These are phyloP conservation scores for Aspergillus sparsus DNA, from an alignment of 495 filamentous ascomycete genomes.

Conservation along the genomic window DNA sequence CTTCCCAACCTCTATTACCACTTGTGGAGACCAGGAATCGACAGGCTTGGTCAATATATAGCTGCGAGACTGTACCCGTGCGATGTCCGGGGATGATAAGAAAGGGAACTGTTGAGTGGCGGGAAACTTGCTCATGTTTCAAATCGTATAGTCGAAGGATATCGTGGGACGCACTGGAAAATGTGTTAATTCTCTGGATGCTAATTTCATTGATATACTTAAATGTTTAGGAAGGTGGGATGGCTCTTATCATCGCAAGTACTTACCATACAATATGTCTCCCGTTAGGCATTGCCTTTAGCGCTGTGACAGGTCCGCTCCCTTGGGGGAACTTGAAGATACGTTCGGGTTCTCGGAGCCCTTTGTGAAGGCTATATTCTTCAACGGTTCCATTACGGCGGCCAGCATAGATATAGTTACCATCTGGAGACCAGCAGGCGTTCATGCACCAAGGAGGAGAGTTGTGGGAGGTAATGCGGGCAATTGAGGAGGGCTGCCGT, in stretches of 20 bases:
- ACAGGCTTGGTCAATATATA: constrained; percentile 86
- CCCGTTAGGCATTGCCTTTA: constrained; percentile 90
- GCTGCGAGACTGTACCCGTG: constrained; percentile 80
- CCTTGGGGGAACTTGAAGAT: constrained; percentile 87
- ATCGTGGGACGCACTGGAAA: constrained; percentile 78
- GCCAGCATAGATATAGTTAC: constrained; percentile 93
- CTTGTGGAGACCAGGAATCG: constrained; percentile 87
- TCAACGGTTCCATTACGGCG: constrained; percentile 93
- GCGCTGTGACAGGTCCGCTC: constrained; percentile 82
- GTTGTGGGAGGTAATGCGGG: constrained; percentile 70
- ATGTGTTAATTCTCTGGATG: constrained; percentile 13
- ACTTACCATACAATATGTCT: constrained; percentile 84
- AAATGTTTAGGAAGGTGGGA: background rate
- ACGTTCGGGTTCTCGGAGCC: constrained; percentile 71
- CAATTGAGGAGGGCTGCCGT: constrained; percentile 71
- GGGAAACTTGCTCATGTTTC: constrained; percentile 61
- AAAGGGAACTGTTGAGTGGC: constrained; percentile 84
- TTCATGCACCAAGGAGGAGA: constrained; percentile 97
- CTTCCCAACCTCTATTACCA: constrained; percentile 95
- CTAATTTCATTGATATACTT: too few relatives aligned
- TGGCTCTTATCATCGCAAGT: background rate
- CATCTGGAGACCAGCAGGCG: constrained; percentile 95
- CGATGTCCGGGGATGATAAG: constrained; percentile 92
- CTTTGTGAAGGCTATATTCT: constrained; percentile 87
- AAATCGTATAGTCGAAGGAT: constrained; percentile 92